Percentiles rank a stretch among this genome's conserved stretches.
Conservation (phyloP, 2,329 filamentous ascomycete genomes). For the Huntiella omanensis region DNA sequence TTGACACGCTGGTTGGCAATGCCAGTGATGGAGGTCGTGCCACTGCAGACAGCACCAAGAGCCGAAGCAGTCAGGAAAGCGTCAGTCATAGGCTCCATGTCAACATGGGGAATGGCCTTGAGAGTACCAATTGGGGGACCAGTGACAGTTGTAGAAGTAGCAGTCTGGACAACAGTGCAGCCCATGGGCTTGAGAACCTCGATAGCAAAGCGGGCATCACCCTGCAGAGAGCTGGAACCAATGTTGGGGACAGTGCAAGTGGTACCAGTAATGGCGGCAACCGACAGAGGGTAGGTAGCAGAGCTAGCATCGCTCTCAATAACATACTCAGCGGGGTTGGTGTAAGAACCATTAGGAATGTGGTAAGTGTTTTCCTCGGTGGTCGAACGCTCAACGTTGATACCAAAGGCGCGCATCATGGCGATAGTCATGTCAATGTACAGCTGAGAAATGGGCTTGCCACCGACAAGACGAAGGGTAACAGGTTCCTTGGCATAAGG, state of each 20-base stretch:
- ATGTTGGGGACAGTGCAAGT: slow-evolving; percentile 96
- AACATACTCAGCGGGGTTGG: slow-evolving; percentile 68
- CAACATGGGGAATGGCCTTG: slow-evolving; percentile 59
- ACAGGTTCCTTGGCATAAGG: slow-evolving; percentile 92
- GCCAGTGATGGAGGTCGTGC: slow-evolving; percentile 70
- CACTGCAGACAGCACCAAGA: slow-evolving; percentile 70
- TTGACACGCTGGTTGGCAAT: slow-evolving; percentile 98
- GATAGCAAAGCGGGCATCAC: slow-evolving; percentile 83
- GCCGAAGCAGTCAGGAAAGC: slow-evolving; percentile 92
- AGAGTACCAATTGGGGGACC: slow-evolving; percentile 61
- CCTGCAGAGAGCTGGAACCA: slow-evolving; percentile 76
- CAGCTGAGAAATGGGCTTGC: slow-evolving; percentile 86
- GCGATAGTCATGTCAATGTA: slow-evolving; percentile 98
- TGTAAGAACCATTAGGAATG: slow-evolving; percentile 69
- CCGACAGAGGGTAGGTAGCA: slow-evolving; percentile 83
- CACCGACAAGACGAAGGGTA: slow-evolving; percentile 76
- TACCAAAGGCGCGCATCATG: slow-evolving; percentile 90
- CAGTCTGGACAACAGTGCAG: slow-evolving; percentile 70
- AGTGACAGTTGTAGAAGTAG: slow-evolving; percentile 75
- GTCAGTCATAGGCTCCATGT: slow-evolving; percentile 99
- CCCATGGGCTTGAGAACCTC: slow-evolving; percentile 88
- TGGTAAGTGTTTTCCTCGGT: slow-evolving; percentile 82
- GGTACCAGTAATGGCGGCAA: slow-evolving; percentile 88
- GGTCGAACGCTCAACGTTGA: slow-evolving; percentile 56
- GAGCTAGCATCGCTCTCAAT: slow-evolving; percentile 97